Conservation (phyloP, 805 yeast species). For the Yamadazyma scolyti region DNA sequence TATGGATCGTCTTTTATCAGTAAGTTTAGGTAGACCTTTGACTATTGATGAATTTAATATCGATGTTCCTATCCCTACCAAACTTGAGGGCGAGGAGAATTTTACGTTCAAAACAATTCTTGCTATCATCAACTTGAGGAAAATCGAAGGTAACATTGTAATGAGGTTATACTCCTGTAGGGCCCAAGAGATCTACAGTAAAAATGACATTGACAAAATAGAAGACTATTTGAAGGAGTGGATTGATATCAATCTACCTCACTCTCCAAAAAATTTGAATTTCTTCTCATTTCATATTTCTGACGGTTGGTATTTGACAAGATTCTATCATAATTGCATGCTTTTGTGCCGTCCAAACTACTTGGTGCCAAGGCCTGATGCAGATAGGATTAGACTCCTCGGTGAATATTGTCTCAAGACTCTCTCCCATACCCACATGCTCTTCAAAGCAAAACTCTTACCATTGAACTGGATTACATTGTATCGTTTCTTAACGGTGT, state of each 20-base stretch:
- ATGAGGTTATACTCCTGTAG: constrained; percentile 44
- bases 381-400: constrained; percentile 35
- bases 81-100: constrained; percentile 37
- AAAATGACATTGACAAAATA: constrained; percentile 1
- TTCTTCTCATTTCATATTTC: constrained; percentile 24
- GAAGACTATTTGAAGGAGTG: constrained; percentile 22
- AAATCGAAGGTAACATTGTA: constrained; percentile 46
- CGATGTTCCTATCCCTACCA: constrained; percentile 39
- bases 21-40: constrained; percentile 47
- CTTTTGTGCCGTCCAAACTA: constrained; percentile 49
- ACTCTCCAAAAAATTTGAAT: constrained; percentile 34
- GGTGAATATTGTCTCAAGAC: constrained; percentile 45
- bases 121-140: constrained; percentile 40
- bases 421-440: constrained; percentile 42
- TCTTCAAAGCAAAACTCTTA: constrained; percentile 40
- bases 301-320: constrained; percentile 31
- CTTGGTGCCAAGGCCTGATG: constrained; percentile 42
- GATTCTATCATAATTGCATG: constrained; percentile 46
- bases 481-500: constrained; percentile 43
- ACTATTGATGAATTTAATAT: constrained; percentile 49
- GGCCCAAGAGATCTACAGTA: constrained; percentile 23
- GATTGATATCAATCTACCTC: constrained; percentile 21
- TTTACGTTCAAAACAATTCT: constrained; percentile 38
- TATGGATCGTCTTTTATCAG: constrained; percentile 46
- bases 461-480: constrained; percentile 51